phyloP scores from a whole-genome alignment of 129 eudicot species.

The Solidago caesia region DNA sequence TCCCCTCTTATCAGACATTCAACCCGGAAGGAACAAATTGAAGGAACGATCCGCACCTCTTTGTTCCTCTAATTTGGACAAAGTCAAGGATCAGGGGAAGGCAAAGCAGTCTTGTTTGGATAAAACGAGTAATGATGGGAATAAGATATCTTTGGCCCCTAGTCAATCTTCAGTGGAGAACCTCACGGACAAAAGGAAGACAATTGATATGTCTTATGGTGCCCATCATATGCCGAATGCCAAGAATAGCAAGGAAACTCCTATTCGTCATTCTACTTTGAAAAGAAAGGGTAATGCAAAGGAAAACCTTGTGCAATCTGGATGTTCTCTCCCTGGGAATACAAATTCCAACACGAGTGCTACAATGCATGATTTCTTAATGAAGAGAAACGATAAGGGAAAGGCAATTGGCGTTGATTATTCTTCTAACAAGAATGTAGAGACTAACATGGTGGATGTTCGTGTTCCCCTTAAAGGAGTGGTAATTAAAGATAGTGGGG shows the following conservation, averaged over 20 bases:
- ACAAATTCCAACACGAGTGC: constrained; percentile 1
- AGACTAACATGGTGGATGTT: constrained; percentile 19
- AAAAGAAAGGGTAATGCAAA: constrained; percentile 27
- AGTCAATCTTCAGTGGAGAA: constrained; percentile 20
- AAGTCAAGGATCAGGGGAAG: constrained; percentile 22
- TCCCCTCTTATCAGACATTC: constrained; percentile 13
- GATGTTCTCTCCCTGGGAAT: no score
- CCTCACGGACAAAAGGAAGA: constrained; percentile 23
- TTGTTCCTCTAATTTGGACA: constrained; percentile 17
- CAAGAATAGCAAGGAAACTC: not conserved
- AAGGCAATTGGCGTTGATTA: constrained; percentile 32
- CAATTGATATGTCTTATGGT: constrained; percentile 14
- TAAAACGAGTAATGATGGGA: constrained; percentile 21
- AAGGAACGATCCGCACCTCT: constrained; percentile 21
- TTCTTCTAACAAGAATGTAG: constrained; percentile 20
- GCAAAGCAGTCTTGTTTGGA: constrained; percentile 14
- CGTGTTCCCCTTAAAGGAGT: constrained; percentile 28
- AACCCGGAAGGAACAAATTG: not conserved
- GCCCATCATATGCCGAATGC: constrained; percentile 17
- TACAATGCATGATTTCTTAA: constrained; percentile 12
- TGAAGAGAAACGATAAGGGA: constrained; percentile 32
- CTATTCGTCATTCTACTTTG: constrained; percentile 17
- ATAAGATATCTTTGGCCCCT: not conserved
- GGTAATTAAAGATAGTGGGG: constrained; percentile 24
- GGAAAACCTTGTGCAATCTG: constrained; percentile 5